These are phyloP conservation scores for Volvox africanus DNA, from an alignment of 139 green algal species.

Conservation along the genomic window DNA sequence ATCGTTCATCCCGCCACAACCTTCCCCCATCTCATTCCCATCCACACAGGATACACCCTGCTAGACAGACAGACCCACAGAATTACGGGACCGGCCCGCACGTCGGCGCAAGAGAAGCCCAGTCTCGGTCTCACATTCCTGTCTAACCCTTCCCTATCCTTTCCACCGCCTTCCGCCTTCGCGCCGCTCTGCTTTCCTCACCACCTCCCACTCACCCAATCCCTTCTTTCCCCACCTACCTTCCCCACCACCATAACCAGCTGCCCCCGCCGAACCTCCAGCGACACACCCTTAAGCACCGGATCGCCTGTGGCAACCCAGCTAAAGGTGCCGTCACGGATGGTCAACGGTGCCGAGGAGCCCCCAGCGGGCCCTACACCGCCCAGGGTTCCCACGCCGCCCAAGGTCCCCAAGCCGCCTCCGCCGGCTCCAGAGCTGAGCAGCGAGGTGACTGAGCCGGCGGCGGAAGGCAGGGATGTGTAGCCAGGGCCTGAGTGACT, in stretches of 20 bases:
- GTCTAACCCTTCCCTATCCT: too few species aligned
- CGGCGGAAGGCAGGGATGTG: slow-evolving; percentile 4
- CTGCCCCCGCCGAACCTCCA: slow-evolving; percentile 57
- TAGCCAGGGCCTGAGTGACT: slow-evolving; percentile 21
- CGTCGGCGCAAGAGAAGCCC: too few species aligned
- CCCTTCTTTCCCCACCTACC: slow-evolving; percentile 33
- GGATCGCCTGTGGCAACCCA: not conserved
- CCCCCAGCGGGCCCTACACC: not conserved
- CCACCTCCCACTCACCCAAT: not conserved
- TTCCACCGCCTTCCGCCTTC: too few species aligned
- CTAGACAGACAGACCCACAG: not conserved
- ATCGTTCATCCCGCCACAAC: too few species aligned
- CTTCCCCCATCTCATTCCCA: too few species aligned
- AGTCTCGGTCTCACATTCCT: too few species aligned
- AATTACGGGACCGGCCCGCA: not conserved
- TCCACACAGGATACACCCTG: too few species aligned
- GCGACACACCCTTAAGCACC: slow-evolving; percentile 31
- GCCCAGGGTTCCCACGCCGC: not conserved
- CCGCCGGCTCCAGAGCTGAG: not conserved
- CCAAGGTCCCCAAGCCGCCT: not conserved
- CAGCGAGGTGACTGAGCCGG: not conserved
- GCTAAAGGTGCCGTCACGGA: slow-evolving; percentile 55
- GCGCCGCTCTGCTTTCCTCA: too few species aligned
- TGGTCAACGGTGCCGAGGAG: slow-evolving; percentile 47
- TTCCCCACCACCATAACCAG: slow-evolving; percentile 74